These are phyloP conservation scores for Oryza longistaminata DNA, from an alignment of 176 grass and related monocot species.

Conservation along the genomic window DNA sequence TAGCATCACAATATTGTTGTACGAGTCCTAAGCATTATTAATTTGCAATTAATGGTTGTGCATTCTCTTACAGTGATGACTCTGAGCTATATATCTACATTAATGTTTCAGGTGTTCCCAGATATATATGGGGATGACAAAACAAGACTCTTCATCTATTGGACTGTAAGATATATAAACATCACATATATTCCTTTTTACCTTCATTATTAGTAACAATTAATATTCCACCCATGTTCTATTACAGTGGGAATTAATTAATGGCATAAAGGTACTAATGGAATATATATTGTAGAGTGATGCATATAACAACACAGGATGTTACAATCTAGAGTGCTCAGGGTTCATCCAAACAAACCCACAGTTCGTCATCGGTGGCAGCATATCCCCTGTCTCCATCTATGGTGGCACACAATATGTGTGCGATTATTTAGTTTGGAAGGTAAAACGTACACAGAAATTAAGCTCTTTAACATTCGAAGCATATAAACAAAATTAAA, in stretches of 20 bases:
- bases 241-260: background rate
- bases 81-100: conserved; percentile 11
- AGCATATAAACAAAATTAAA: no score
- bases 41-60: background rate
- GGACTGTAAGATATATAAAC: conserved; percentile 66
- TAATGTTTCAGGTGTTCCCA: conserved; percentile 70
- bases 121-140: conserved; percentile 79
- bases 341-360: conserved; percentile 88
- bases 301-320: conserved; percentile 84
- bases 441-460: conserved; percentile 45
- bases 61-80: background rate
- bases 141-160: conserved; percentile 86
- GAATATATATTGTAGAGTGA: conserved; percentile 62
- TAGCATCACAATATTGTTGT: no score
- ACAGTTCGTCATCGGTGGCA: conserved; percentile 81
- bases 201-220: background rate
- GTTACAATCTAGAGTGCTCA: conserved; percentile 87
- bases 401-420: conserved; percentile 75
- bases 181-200: conserved; percentile 8
- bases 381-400: conserved; percentile 78
- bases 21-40: no score
- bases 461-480: no score
- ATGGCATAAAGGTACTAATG: conserved; percentile 20
- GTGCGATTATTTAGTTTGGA: conserved; percentile 80
- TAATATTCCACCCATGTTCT: conserved; percentile 10